phyloP scores from a whole-genome alignment of 495 filamentous ascomycete species.

The Terfezia claveryi region DNA sequence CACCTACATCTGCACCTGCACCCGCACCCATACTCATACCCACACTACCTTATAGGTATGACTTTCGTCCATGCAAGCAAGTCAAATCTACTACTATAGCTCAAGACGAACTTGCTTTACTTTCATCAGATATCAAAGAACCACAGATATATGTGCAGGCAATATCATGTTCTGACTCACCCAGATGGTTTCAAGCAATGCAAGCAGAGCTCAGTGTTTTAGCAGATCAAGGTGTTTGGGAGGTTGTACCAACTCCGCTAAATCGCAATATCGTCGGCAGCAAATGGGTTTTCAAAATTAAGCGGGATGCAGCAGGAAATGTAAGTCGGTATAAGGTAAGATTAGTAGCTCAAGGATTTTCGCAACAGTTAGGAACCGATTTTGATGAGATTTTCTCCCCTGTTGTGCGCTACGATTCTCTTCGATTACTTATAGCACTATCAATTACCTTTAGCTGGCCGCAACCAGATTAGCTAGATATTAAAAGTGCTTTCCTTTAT shows the following conservation, averaged over 20 bases:
- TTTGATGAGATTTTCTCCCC: constrained; percentile 16
- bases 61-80: too few species aligned
- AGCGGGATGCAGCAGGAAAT: constrained; percentile 1
- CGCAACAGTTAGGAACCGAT: constrained; percentile 13
- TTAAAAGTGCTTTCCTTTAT: constrained; percentile 8
- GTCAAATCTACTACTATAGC: too few species aligned
- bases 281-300: constrained; percentile 14
- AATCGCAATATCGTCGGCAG: not conserved
- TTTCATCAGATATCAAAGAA: not conserved
- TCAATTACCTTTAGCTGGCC: not conserved
- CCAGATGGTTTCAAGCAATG: not conserved
- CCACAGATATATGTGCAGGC: not conserved
- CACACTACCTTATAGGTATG: too few species aligned
- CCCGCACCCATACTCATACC: too few species aligned
- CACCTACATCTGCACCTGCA: too few species aligned
- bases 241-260: not conserved
- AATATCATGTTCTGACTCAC: not conserved
- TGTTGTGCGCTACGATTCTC: constrained; percentile 1
- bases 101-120: too few species aligned
- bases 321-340: constrained; percentile 9
- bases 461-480: constrained; percentile 4
- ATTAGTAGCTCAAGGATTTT: constrained; percentile 11
- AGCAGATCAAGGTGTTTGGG: not conserved
- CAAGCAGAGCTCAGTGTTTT: not conserved
- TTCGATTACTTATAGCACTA: constrained; percentile 5